A percentile compares a stretch with the other conserved stretches of the same genome.
Evolutionary conservation across 768 basidiomycete species (phyloP).

Genomic region (Collybiopsis luxurians): DNA sequence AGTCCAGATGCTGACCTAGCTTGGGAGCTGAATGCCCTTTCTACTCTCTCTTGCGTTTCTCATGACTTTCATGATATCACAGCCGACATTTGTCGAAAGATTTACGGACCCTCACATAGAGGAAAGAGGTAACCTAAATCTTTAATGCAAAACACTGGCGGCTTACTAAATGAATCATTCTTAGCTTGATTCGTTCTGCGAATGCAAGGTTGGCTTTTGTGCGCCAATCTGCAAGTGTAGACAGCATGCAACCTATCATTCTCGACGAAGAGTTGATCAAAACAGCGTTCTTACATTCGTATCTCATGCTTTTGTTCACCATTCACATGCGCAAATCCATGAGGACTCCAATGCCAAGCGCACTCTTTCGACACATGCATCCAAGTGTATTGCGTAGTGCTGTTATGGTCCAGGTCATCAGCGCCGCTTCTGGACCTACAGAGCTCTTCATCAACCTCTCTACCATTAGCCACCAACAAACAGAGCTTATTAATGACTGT

Average conservation of each 20-base stretch:
- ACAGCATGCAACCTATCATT: not conserved
- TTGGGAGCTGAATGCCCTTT: constrained; percentile 1
- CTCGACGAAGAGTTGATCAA: not conserved
- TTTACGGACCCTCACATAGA: not conserved
- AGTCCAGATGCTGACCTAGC: not conserved
- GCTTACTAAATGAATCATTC: not conserved
- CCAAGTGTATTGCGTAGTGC: not conserved
- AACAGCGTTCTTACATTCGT: not conserved
- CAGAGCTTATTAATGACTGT: not conserved
- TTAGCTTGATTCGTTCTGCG: not conserved
- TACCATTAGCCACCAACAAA: not conserved
- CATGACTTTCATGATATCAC: not conserved
- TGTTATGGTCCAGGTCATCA: not conserved
- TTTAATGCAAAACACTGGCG: not conserved
- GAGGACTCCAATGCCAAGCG: not conserved
- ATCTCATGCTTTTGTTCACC: not conserved
- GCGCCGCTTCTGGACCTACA: not conserved
- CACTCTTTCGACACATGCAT: not conserved
- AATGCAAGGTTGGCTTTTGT: not conserved
- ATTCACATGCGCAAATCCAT: not conserved
- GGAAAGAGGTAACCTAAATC: not conserved
- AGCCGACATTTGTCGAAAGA: not conserved
- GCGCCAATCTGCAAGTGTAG: not conserved
- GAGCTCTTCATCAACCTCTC: not conserved
- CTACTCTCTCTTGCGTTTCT: not conserved